These are phyloP conservation scores for Cunninghamia lanceolata DNA, from an alignment of 75 land plant genomes.

Conservation along the genomic window DNA sequence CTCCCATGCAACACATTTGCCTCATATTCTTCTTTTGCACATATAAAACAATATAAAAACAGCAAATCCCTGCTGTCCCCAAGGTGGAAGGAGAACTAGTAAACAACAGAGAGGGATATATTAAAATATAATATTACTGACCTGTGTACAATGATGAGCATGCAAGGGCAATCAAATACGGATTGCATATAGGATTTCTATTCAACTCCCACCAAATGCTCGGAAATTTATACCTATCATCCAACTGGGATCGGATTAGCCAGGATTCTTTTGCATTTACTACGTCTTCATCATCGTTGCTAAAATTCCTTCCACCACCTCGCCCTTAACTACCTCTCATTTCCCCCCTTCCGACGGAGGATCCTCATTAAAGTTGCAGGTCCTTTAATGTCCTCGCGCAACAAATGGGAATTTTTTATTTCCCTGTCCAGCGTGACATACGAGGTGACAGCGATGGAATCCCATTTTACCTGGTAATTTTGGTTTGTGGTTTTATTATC, in stretches of 20 bases:
- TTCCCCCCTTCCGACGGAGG: neutral
- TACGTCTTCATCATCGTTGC: neutral
- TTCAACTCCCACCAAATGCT: slow-evolving; percentile 1
- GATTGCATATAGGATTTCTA: neutral
- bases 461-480: neutral
- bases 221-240: neutral
- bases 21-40: slow-evolving; percentile 1
- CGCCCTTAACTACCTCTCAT: neutral
- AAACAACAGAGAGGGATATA: neutral
- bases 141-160: neutral
- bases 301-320: neutral
- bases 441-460: slow-evolving; percentile 5
- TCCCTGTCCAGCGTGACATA: neutral
- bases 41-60: neutral
- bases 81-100: neutral
- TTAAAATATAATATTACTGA: neutral
- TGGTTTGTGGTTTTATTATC: neutral
- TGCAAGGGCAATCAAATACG: neutral
- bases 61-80: slow-evolving; percentile 10
- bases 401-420: neutral
- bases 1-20: neutral
- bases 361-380: neutral
- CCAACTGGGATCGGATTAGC: neutral
- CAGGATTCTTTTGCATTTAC: neutral
- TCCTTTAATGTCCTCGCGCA: neutral